Evolutionary conservation across 495 filamentous ascomycete genomes (phyloP), one percentile per base, ranked within the genome.

Genomic region (Xylaria sp.): DNA sequence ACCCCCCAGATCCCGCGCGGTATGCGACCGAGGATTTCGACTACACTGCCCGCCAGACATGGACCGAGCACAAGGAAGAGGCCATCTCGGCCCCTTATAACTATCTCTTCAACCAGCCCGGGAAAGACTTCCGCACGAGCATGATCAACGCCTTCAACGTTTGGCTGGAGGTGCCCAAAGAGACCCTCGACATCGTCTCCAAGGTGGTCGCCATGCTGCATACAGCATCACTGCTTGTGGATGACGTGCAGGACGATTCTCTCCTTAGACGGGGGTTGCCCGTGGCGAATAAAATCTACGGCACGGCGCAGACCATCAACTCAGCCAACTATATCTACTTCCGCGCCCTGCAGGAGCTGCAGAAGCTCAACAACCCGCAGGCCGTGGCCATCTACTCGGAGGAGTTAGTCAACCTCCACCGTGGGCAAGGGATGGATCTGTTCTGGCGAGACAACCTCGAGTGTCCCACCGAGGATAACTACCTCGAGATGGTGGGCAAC

Each of bases 291-390:
- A 90, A 85, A 78, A 98, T 99, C 72, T 99, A 97, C 77, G 96
- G 96, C 70, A 92, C 93, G 0, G 93, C 96, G 5, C 96, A 98
- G 79, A 97, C 97, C 48, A 97, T 99, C 80, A 99, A 98, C 83
- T 93, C 90, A 26, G 94, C 95, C 63, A 99, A 99, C 82, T 99
- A 98, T 79, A 89, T 97, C 67, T 98, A 98, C 84, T 98, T 99
- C 77, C 86, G 88, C 70, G 96, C 96, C 0, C 85, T 98, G 29
- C 90, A 93, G 73, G 93, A 95, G 80, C 81, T 97, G 1, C 86
- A 90, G 70, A 92, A 92, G 76, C 88, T 98, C 43, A 83, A 84
- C 67, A 97, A 93, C 75, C 89, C 90, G 0, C 81, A 80, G 63
- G 88, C 89, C 31, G 89, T 97, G 73, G 82, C 87, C 68, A 93